Evolutionary conservation across 148 eudicot genomes (phyloP), one percentile per base, ranked within the genome.

Genomic region (Camellia lanceoleosa): DNA sequence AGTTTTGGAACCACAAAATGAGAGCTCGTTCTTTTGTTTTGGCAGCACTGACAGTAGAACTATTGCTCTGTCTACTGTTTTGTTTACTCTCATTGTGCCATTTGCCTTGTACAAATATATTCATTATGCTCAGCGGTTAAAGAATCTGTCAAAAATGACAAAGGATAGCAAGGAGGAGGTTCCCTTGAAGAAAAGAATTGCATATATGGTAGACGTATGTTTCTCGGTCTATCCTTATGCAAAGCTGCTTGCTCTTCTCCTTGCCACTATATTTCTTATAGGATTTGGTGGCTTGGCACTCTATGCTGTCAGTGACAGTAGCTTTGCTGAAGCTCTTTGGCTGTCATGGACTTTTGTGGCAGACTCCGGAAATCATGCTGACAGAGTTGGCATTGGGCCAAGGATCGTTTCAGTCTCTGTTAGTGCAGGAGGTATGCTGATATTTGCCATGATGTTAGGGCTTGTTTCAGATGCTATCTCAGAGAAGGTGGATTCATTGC

Each of bases 381-480:
- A 95, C 79, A 87, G 87, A 71, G 92, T 93, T 83, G 97, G 98
- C 68, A 84, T 82, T 67, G 97, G 94, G 78, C 90, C 93, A 9
- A 89, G 98, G 82, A 90, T 95, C 76, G 98, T 95, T 51, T 95
- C 98, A 9, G 89, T 95, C 66, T 87, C 91, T 81, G 91, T 95
- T 77, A 95, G 91, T 83, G 82, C 96, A 20, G 97, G 97, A 83
- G 98, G 98, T 75, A 93, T 95, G 98, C 92, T 95, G 67, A 91
- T 93, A 81, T 95, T 95, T 83, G 98, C 98, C 47, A 93, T 93
- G 98, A 95, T 95, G 97, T 82, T 95, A 72, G 98, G 98, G 51
- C 97, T 95, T 73, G 93, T 95, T 80, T 95, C 98, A 78, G 98
- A 95, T 93, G 94, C 97, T 80, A 95, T 95, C 69, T 93, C 98